A percentile compares a stretch with the other conserved stretches of the same genome.
phyloP scores from a whole-genome alignment of 2,329 filamentous ascomycete genomes.

The Fusarium protoensiforme region DNA sequence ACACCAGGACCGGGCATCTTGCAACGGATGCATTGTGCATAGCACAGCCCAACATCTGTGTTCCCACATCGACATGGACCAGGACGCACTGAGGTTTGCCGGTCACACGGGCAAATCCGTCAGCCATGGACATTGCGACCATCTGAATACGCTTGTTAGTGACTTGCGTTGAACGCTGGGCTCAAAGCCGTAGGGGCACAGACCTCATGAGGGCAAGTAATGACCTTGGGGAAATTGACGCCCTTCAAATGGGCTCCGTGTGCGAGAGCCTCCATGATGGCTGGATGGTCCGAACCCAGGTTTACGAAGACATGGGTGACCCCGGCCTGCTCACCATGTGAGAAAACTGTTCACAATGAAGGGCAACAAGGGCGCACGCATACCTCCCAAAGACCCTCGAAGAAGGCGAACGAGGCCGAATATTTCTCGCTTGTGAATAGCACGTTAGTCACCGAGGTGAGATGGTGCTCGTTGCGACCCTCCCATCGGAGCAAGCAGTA shows the following conservation, averaged over 20 bases:
- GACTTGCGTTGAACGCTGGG: not conserved
- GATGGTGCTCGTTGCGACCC: not conserved
- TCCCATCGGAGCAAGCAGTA: not conserved
- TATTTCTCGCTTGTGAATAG: conserved; percentile 52
- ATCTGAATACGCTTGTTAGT: conserved; percentile 60
- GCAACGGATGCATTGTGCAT: conserved; percentile 82
- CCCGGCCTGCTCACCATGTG: conserved; percentile 51
- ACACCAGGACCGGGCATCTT: conserved; percentile 78
- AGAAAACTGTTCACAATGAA: not conserved
- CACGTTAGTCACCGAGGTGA: not conserved
- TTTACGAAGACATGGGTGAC: conserved; percentile 70
- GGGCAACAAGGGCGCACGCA: not conserved
- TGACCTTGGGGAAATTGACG: conserved; percentile 1
- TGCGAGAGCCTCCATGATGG: conserved; percentile 82
- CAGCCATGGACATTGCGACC: conserved; percentile 85
- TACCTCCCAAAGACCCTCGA: conserved; percentile 77
- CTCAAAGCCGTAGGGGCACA: not conserved
- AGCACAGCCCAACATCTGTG: conserved; percentile 78
- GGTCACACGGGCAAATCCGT: conserved; percentile 79
- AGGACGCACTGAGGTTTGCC: conserved; percentile 80
- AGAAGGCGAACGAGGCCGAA: conserved; percentile 82
- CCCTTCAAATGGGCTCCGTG: conserved; percentile 65
- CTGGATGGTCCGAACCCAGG: conserved; percentile 75
- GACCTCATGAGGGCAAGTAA: conserved; percentile 15
- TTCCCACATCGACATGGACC: conserved; percentile 83